A percentile compares a stretch with the other conserved stretches of the same genome.
Conservation (phyloP, 768 basidiomycete genomes). For the Rossbeevera mucosa region DNA sequence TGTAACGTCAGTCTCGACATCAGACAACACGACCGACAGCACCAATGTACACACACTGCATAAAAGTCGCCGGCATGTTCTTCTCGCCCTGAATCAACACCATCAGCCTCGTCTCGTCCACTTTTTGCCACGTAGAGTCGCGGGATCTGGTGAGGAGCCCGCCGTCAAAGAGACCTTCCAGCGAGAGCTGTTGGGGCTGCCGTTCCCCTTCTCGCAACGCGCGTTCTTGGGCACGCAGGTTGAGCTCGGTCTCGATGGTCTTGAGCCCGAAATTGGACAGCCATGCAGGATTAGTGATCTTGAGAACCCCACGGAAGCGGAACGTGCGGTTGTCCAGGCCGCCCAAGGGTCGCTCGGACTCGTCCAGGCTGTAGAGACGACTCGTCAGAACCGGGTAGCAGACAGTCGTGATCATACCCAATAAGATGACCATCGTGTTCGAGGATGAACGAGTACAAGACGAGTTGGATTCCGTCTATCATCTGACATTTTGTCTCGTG, state of each 20-base stretch:
- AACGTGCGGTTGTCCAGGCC: slow-evolving; percentile 33
- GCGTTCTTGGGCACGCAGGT: slow-evolving; percentile 33
- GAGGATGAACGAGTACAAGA: slow-evolving; percentile 29
- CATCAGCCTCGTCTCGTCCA: slow-evolving; percentile 28
- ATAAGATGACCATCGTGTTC: slow-evolving; percentile 23
- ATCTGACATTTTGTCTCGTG: slow-evolving; percentile 16
- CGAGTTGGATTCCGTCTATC: slow-evolving; percentile 8
- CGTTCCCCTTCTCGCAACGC: slow-evolving; percentile 19
- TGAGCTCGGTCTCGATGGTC: slow-evolving; percentile 42
- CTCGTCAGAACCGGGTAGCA: slow-evolving; percentile 1
- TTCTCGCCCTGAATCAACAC: slow-evolving; percentile 42
- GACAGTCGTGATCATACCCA: slow-evolving; percentile 18
- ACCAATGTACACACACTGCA: slow-evolving; percentile 32
- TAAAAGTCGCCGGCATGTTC: slow-evolving; percentile 36
- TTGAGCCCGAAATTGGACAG: slow-evolving; percentile 44
- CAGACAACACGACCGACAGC: neutral
- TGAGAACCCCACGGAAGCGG: slow-evolving; percentile 49
- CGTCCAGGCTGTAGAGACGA: slow-evolving; percentile 38
- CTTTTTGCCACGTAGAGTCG: slow-evolving; percentile 13
- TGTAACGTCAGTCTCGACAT: neutral
- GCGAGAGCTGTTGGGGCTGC: slow-evolving; percentile 28
- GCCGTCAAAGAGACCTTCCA: slow-evolving; percentile 33
- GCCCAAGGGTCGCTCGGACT: slow-evolving; percentile 38
- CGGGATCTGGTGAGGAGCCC: slow-evolving; percentile 12
- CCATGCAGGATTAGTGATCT: slow-evolving; percentile 43